Evolutionary conservation across 1,284 basidiomycete species (phyloP).

Genomic region (Papiliotrema flavescens): DNA sequence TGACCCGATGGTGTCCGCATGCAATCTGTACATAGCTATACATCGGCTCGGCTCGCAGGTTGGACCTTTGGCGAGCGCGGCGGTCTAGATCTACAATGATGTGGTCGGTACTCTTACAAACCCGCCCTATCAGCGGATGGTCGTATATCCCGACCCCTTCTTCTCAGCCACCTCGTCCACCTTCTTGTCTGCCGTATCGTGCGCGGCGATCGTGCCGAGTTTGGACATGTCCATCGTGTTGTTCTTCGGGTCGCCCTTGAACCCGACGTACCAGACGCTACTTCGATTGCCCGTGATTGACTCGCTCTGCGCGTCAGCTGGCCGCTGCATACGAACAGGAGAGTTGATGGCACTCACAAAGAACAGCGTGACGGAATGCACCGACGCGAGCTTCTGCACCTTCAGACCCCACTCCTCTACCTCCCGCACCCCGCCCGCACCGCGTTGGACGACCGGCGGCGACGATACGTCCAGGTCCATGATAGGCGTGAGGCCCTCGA

Average conservation of each 20-base stretch:
- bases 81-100: not conserved
- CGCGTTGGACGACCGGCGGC: conserved; percentile 26
- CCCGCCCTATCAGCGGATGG: conserved; percentile 21
- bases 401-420: conserved; percentile 50
- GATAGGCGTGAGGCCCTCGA: conserved; percentile 42
- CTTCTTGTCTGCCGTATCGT: conserved; percentile 43
- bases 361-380: conserved; percentile 44
- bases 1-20: not conserved
- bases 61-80: too few species aligned
- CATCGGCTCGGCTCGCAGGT: not conserved
- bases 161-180: conserved; percentile 46
- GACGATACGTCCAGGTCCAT: conserved; percentile 44
- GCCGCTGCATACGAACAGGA: not conserved
- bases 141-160: conserved; percentile 40
- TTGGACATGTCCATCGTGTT: conserved; percentile 44
- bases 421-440: conserved; percentile 39
- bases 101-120: too few species aligned
- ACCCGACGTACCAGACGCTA: conserved; percentile 39
- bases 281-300: conserved; percentile 27
- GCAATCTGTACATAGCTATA: not conserved
- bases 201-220: conserved; percentile 41
- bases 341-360: conserved; percentile 32
- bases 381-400: conserved; percentile 47
- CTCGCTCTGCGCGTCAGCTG: conserved; percentile 27
- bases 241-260: conserved; percentile 46